A percentile compares a stretch with the other conserved stretches of the same genome.
Evolutionary conservation across 768 basidiomycete genomes (phyloP).

Genomic region (Leccinum sublutescens): DNA sequence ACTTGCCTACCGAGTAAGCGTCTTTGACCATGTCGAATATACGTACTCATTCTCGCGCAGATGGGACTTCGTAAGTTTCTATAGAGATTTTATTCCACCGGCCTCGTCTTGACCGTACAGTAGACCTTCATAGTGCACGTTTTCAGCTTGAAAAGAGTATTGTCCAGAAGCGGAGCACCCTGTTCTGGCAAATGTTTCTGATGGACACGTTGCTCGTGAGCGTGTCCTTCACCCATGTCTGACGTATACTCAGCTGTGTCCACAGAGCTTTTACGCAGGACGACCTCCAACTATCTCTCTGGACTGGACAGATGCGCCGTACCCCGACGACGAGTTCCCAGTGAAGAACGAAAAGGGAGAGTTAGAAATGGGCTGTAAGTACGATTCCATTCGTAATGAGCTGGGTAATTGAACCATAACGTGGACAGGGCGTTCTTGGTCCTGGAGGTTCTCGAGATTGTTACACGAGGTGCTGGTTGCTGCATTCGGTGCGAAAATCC

Average conservation of each 20-base stretch:
- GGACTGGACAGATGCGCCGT: conserved; percentile 53
- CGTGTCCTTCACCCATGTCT: conserved; percentile 1
- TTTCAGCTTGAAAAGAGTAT: conserved; percentile 54
- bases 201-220: conserved; percentile 61
- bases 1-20: conserved; percentile 57
- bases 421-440: conserved; percentile 53
- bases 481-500: conserved; percentile 52
- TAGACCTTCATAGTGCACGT: conserved; percentile 54
- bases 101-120: background rate
- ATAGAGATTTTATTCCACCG: background rate
- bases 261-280: conserved; percentile 60
- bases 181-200: conserved; percentile 71
- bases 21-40: background rate
- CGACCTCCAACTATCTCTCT: conserved; percentile 55
- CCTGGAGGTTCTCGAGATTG: conserved; percentile 51
- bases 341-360: conserved; percentile 33
- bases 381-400: background rate
- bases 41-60: conserved; percentile 24
- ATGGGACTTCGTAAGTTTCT: conserved; percentile 51
- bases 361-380: conserved; percentile 44
- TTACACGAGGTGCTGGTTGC: conserved; percentile 50
- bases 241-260: background rate
- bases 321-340: conserved; percentile 47
- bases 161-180: conserved; percentile 46
- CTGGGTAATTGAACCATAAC: background rate